Base-by-base conservation (phyloP, 352 stramenopile species). In the Phytophthora aleatoria region DNA sequence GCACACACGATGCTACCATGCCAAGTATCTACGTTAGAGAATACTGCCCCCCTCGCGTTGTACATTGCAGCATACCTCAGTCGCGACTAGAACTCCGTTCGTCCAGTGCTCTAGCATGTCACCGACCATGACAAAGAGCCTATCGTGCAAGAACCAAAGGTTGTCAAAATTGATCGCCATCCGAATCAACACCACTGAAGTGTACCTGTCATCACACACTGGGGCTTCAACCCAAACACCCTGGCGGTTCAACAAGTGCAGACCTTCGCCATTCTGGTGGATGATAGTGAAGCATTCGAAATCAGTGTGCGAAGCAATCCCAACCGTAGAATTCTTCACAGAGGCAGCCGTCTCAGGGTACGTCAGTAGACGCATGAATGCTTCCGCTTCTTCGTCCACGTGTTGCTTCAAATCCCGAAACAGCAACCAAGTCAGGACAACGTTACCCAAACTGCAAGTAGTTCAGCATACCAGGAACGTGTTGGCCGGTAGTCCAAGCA, bases 201-300 rank as follows among this genome's bases (percentile, higher is more conserved):
- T 38, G n/a, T 67, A 87, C 74, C 85, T 74, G 61, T 93, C 84
- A 49, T 87, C 69, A 12, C 74, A 84, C 16, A 89, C 81, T 3
- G 86, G 86, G 9, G 84, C 82, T 73, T 92, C 67, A 50, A 92
- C 73, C 86, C 86, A 95, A 28, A 70, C 27, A 16, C 81, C 82
- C 20, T 78, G 69, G 48, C 81, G 83, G 43, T 81, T 83, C 20
- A 77, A 48, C 62, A 95, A 56, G 56, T 95, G 84, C 57, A 95
- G 52, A 0, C 86, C 86, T 36, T 80, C 65, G 33, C 78, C 85
- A 48, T 92, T 94, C 58, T 95, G 86, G 54, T 95, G 86, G 61
- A 95, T 92, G 57, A 93, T 83, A 26, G 84, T 95, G 43, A 95
- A 93, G 53, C 80, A 91, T 68, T 95, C 86, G 57, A 93, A 93